These are phyloP conservation scores for Colletotrichum sp. DNA, from an alignment of 2,329 filamentous ascomycete genomes.

Conservation along the genomic window DNA sequence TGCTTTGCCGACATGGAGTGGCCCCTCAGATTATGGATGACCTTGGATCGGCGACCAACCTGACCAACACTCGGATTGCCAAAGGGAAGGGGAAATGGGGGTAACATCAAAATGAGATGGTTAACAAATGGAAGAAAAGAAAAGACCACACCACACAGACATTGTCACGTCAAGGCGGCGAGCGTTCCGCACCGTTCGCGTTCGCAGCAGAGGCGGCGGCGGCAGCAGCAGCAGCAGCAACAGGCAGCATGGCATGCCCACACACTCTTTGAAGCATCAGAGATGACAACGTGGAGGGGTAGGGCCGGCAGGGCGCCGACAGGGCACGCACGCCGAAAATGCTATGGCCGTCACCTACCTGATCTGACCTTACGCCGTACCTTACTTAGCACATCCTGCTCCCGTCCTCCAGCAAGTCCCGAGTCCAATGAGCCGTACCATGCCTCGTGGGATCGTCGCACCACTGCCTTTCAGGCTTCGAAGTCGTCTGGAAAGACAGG, in stretches of 20 bases:
- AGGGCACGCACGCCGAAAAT: conserved; percentile 14
- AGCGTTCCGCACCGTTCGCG: background rate
- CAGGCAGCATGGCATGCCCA: background rate
- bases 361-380: background rate
- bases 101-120: background rate
- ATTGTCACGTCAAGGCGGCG: conserved; percentile 1
- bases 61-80: background rate
- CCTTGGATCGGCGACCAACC: background rate
- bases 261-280: background rate
- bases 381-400: background rate
- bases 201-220: background rate
- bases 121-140: background rate
- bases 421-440: background rate
- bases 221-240: background rate
- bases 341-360: background rate
- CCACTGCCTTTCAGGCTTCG: background rate
- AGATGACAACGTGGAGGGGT: background rate
- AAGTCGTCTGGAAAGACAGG: conserved; percentile 1
- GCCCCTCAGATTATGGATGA: background rate
- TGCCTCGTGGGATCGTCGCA: conserved; percentile 1
- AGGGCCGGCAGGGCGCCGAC: conserved; percentile 17
- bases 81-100: background rate
- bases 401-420: background rate
- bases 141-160: conserved; percentile 3
- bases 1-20: background rate